Conservation (phyloP, 805 yeast genomes). For the Pichia insulana region DNA sequence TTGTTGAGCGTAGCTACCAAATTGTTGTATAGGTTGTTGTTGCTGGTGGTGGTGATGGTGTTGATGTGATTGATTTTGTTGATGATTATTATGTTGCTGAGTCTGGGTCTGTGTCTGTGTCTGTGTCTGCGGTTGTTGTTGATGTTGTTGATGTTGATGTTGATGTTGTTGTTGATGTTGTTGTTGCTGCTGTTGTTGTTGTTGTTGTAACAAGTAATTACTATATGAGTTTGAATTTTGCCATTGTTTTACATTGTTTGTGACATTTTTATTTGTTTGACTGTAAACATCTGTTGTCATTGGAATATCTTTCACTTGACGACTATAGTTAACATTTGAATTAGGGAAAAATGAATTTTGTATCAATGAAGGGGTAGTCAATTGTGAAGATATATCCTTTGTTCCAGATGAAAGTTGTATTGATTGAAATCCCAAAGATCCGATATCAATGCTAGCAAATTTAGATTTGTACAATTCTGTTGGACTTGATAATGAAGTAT, state of each 20-base stretch:
- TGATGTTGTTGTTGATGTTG: background rate
- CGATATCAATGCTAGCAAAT: conserved; percentile 20
- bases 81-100: no score
- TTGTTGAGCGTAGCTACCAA: conserved; percentile 1
- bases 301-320: conserved; percentile 5
- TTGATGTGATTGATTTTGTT: conserved; percentile 6
- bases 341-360: conserved; percentile 9
- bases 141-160: conserved; percentile 1
- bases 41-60: background rate
- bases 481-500: background rate
- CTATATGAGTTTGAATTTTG: conserved; percentile 1
- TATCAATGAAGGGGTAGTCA: conserved; percentile 8
- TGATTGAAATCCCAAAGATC: conserved; percentile 21
- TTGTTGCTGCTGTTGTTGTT: conserved; percentile 4
- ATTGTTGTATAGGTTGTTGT: background rate
- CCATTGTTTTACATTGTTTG: background rate
- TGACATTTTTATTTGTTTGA: background rate
- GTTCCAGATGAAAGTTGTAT: conserved; percentile 16
- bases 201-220: background rate
- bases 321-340: conserved; percentile 9
- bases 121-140: background rate
- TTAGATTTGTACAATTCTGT: conserved; percentile 7
- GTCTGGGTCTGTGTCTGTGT: conserved; percentile 2
- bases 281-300: background rate
- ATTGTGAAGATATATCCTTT: conserved; percentile 10